Evolutionary conservation across 2,329 filamentous ascomycete genomes (phyloP).

Genomic region (Cordyceps militaris): DNA sequence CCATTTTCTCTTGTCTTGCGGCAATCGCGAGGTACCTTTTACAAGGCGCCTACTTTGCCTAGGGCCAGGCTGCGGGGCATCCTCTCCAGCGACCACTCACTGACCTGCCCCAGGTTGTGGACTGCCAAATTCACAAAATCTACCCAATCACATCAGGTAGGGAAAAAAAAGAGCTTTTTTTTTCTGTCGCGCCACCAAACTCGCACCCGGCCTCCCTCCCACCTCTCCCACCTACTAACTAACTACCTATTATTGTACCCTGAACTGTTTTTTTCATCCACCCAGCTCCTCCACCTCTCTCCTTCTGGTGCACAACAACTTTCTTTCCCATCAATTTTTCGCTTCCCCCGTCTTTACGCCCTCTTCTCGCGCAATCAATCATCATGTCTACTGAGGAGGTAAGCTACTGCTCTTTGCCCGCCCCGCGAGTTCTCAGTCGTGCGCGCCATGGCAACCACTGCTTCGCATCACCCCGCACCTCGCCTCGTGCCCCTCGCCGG

Average conservation of each 20-base stretch:
- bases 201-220: neutral
- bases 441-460: constrained; percentile 10
- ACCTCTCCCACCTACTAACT: constrained; percentile 3
- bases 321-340: constrained; percentile 16
- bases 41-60: too few species aligned
- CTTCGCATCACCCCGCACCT: constrained; percentile 40
- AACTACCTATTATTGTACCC: constrained; percentile 16
- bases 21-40: too few species aligned
- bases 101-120: neutral
- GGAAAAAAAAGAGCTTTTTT: constrained; percentile 32
- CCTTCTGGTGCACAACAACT: constrained; percentile 12
- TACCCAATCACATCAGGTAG: constrained; percentile 30
- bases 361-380: constrained; percentile 37
- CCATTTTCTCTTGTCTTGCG: too few species aligned
- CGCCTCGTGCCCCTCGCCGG: constrained; percentile 30
- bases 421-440: constrained; percentile 18
- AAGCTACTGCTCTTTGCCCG: constrained; percentile 27
- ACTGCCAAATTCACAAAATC: constrained; percentile 2
- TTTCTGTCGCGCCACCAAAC: constrained; percentile 25
- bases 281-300: constrained; percentile 20
- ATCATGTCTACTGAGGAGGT: constrained; percentile 52
- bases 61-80: constrained; percentile 5
- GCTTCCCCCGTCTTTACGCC: constrained; percentile 22
- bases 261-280: constrained; percentile 21
- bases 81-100: neutral